phyloP scores from a whole-genome alignment of 306 rosid species.

The Lathyrus aphaca region DNA sequence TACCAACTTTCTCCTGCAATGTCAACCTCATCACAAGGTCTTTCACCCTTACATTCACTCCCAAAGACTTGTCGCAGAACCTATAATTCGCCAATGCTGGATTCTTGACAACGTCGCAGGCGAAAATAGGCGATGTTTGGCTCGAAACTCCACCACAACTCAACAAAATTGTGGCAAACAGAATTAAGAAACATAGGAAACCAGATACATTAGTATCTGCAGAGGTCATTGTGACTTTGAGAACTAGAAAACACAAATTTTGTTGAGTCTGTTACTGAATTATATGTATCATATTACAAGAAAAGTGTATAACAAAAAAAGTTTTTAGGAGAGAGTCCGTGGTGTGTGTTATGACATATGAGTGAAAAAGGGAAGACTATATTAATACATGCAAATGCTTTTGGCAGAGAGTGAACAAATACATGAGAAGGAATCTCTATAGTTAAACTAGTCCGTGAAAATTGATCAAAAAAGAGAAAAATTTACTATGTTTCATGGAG shows the following conservation, averaged over 20 bases:
- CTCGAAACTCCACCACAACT: constrained; percentile 38
- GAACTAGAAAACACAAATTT: neutral
- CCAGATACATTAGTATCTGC: constrained; percentile 49
- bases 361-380: constrained; percentile 35
- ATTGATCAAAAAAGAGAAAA: neutral
- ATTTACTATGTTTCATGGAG: constrained; percentile 1
- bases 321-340: constrained; percentile 57
- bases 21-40: constrained; percentile 54
- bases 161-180: constrained; percentile 17
- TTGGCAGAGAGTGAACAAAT: constrained; percentile 31
- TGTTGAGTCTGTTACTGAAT: constrained; percentile 10
- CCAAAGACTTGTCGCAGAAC: constrained; percentile 64
- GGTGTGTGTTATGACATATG: constrained; percentile 46
- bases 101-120: constrained; percentile 60
- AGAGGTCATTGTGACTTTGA: constrained; percentile 47
- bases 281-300: constrained; percentile 3
- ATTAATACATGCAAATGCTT: constrained; percentile 30
- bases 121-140: constrained; percentile 58
- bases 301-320: neutral
- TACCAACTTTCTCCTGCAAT: constrained; percentile 53
- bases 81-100: constrained; percentile 43
- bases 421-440: constrained; percentile 36
- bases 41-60: constrained; percentile 35
- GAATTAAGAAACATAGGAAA: constrained; percentile 39
- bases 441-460: constrained; percentile 58